Conservation (phyloP, 495 filamentous ascomycete genomes). For the Elasticomyces elasticus region DNA sequence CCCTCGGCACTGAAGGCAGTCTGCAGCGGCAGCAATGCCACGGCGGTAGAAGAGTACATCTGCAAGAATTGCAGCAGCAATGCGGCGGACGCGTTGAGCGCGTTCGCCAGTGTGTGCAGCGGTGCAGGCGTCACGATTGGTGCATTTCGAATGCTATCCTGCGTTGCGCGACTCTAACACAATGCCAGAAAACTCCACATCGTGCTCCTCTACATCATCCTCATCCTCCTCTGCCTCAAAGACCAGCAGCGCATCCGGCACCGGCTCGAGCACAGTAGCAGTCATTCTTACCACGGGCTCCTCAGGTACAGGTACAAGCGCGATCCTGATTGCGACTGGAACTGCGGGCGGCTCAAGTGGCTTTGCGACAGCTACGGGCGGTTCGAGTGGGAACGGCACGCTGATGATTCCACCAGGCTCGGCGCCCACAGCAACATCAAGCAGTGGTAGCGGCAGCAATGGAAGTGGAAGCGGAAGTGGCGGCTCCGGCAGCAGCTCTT, state of each 20-base stretch:
- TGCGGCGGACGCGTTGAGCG: conserved; percentile 22
- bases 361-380: not conserved
- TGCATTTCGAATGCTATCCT: conserved; percentile 12
- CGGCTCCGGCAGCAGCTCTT: not conserved
- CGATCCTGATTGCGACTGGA: not conserved
- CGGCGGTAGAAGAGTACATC: conserved; percentile 21
- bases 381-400: not conserved
- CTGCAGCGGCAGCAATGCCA: conserved; percentile 25
- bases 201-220: conserved; percentile 4
- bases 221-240: not conserved
- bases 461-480: not conserved
- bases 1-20: conserved; percentile 28
- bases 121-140: conserved; percentile 27
- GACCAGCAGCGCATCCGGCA: not conserved
- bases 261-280: not conserved
- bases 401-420: not conserved
- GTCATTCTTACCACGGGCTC: not conserved
- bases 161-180: not conserved
- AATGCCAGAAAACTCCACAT: not conserved
- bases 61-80: conserved; percentile 23
- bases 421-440: not conserved
- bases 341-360: not conserved
- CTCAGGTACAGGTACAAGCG: not conserved
- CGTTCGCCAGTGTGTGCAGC: conserved; percentile 25
- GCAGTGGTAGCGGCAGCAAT: not conserved